Evolutionary conservation across 106 monocot species (phyloP), one percentile per base, ranked within the genome.

Genomic region (Narthecium ossifragum): DNA sequence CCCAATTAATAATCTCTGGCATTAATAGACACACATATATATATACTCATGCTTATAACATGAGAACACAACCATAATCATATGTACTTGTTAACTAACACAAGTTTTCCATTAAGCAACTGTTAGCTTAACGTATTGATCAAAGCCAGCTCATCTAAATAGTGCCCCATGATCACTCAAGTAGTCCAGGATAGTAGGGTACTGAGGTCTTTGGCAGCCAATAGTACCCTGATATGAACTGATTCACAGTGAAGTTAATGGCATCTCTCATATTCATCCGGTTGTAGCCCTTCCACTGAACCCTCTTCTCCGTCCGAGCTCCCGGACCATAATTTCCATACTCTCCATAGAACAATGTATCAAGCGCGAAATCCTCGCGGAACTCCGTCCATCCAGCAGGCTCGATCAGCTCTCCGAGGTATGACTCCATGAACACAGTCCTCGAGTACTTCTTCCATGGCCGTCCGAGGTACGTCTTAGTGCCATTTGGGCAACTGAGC

Each of bases 381-480:
- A 6, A 51, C 26, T 4, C 25, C 5, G 13, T 3, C 26, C 51
- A 51, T 13, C 51, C 26, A 4, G 20, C 24, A 3, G 26, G 21
- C 5, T 51, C 51, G 5, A 51, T 51, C 51, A 22, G 25, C 10
- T 4, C 4, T 4, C 24, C 51, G 23, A 51, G 6, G 13, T 6
- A 26, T 3, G 51, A 51, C 24, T 51, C 23, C 20, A 51, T 51
- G 26, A 24, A 51, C 3, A 51, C 51, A 4, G 24, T 25, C 51
- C 51, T 51, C 25, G 51, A 21, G 24, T 51, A 51, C 51, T 51
- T 3, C 26, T 26, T 51, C 26, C 21, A 51, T 21, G 51, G 51
- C 51, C 51, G 45, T 8, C 67, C 74, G 46, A 73, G 59, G 36
- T 59, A 73, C 0, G 58, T 59, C 55, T 31, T 50, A 8, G 47